A percentile compares a stretch with the other conserved stretches of the same genome.
Conservation (phyloP, 106 monocot species). For the Hemerocallis citrina region DNA sequence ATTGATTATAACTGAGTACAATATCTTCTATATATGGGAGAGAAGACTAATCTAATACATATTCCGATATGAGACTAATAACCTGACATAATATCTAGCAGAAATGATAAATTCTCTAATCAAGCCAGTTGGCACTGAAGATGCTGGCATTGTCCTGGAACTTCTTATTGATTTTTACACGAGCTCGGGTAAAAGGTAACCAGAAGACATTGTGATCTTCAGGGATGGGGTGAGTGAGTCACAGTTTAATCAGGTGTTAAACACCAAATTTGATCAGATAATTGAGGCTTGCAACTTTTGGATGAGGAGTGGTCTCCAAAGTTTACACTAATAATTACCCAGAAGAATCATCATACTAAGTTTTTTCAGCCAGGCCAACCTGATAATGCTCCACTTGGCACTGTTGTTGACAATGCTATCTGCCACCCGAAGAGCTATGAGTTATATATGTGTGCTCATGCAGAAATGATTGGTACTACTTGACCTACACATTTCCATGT, state of each 20-base stretch:
- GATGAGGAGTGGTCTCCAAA: conserved; percentile 47
- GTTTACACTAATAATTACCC: conserved; percentile 59
- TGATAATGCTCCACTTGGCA: conserved; percentile 83
- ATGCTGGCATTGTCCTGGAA: no score
- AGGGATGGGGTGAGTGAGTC: conserved; percentile 84
- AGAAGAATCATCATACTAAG: conserved; percentile 76
- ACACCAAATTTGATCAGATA: conserved; percentile 28
- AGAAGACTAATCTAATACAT: no score
- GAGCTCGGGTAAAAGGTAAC: no score
- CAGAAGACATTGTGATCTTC: no score
- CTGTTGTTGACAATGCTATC: conserved; percentile 54
- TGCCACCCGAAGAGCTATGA: conserved; percentile 76
- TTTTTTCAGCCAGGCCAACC: conserved; percentile 39
- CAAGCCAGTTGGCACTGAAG: no score
- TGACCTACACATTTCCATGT: conserved; percentile 78
- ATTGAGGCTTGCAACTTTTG: conserved; percentile 26
- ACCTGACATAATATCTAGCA: no score
- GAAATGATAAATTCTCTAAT: no score
- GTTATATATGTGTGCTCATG: conserved; percentile 81
- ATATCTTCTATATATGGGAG: no score
- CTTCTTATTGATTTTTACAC: no score
- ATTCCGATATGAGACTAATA: no score
- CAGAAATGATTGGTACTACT: conserved; percentile 68
- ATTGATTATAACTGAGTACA: no score
- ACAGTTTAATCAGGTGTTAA: conserved; percentile 67